A percentile compares a stretch with the other conserved stretches of the same genome.
phyloP scores from a whole-genome alignment of 352 stramenopile species.

The Phytophthora nicotianae region DNA sequence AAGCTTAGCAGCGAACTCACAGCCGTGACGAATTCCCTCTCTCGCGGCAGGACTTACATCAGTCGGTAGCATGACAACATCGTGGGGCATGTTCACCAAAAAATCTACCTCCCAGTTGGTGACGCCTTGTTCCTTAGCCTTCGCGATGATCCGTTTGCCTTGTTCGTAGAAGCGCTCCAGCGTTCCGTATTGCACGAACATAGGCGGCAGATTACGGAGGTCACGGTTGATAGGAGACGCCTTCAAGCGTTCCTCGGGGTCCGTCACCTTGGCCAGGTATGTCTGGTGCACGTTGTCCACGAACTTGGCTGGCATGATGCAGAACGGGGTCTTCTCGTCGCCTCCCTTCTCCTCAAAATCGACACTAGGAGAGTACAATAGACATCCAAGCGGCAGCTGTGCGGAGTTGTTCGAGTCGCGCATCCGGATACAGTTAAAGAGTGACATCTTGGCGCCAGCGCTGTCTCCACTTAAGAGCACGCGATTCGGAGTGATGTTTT shows the following conservation, averaged over 20 bases:
- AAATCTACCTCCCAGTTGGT: slow-evolving; percentile 31
- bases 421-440: slow-evolving; percentile 28
- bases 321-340: slow-evolving; percentile 29
- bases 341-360: slow-evolving; percentile 31
- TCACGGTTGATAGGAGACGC: slow-evolving; percentile 28
- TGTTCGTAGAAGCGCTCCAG: slow-evolving; percentile 33
- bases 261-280: slow-evolving; percentile 27
- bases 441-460: slow-evolving; percentile 27
- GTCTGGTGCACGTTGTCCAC: slow-evolving; percentile 29
- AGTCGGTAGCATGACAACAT: slow-evolving; percentile 30
- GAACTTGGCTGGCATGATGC: slow-evolving; percentile 29
- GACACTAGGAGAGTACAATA: slow-evolving; percentile 30
- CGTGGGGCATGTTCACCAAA: slow-evolving; percentile 31
- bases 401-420: slow-evolving; percentile 15
- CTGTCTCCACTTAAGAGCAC: slow-evolving; percentile 29
- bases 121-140: slow-evolving; percentile 24
- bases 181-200: slow-evolving; percentile 34
- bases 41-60: slow-evolving; percentile 25
- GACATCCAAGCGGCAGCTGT: slow-evolving; percentile 19
- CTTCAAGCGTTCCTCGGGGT: slow-evolving; percentile 18
- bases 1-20: slow-evolving; percentile 26
- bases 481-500: slow-evolving; percentile 17
- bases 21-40: slow-evolving; percentile 28
- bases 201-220: slow-evolving; percentile 21
- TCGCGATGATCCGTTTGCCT: slow-evolving; percentile 24